Conservation (phyloP, 148 eudicot genomes). For the Cornus controversa region DNA sequence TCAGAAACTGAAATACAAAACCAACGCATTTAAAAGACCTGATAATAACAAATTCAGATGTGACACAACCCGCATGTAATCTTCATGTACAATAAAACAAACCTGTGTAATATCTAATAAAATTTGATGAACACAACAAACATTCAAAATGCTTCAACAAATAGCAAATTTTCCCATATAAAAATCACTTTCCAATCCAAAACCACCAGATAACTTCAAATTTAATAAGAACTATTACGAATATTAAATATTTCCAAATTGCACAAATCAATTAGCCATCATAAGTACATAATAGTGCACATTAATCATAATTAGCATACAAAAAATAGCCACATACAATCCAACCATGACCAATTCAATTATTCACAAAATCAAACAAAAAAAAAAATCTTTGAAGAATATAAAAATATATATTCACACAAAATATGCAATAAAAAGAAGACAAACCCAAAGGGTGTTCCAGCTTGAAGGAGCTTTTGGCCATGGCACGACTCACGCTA, state of each 20-base stretch:
- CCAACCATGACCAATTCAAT: background rate
- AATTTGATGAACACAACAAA: no score
- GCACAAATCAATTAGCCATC: background rate
- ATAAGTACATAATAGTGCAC: background rate
- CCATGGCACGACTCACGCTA: conserved; percentile 30
- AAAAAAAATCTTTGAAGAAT: background rate
- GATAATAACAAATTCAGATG: background rate
- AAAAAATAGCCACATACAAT: background rate
- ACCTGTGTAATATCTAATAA: no score
- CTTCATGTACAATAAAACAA: no score
- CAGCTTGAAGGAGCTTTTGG: conserved; percentile 46
- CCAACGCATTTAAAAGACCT: background rate
- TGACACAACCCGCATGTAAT: background rate
- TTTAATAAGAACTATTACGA: background rate
- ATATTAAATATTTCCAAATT: background rate
- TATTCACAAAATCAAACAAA: conserved; percentile 2
- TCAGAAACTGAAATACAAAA: background rate
- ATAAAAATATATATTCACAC: background rate
- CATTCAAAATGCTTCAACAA: background rate
- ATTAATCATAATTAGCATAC: background rate
- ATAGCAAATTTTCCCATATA: background rate
- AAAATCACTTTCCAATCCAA: background rate
- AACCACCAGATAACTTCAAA: background rate
- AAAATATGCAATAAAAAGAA: background rate
- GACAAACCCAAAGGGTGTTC: conserved; percentile 46